Conservation (phyloP, 768 basidiomycete genomes). For the Phaeotremella skinneri region DNA sequence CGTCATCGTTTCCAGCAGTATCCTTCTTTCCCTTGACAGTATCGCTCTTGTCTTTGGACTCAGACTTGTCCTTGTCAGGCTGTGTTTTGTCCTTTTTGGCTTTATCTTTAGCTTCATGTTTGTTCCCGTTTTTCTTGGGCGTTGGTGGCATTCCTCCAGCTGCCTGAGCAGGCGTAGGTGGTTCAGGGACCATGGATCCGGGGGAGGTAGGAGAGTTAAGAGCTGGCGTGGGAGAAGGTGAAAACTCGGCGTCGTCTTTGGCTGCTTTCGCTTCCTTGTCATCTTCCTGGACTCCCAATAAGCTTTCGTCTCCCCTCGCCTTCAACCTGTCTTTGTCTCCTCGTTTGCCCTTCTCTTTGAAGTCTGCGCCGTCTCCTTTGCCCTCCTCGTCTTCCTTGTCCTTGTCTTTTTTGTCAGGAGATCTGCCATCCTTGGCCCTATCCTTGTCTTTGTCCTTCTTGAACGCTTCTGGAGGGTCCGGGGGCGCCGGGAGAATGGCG, state of each 20-base stretch:
- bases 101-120: too few species aligned
- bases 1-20: slow-evolving; percentile 9
- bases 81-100: background rate
- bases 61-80: background rate
- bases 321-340: background rate
- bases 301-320: too few species aligned
- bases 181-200: slow-evolving; percentile 30
- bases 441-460: slow-evolving; percentile 8
- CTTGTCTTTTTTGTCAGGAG: background rate
- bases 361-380: background rate
- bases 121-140: slow-evolving; percentile 7
- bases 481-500: slow-evolving; percentile 37
- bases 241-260: slow-evolving; percentile 2
- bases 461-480: slow-evolving; percentile 12
- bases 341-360: background rate
- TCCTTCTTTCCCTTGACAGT: background rate
- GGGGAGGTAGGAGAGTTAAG: slow-evolving; percentile 21
- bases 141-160: slow-evolving; percentile 1
- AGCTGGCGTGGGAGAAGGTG: too few species aligned
- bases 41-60: slow-evolving; percentile 5
- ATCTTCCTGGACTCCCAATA: too few species aligned
- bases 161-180: slow-evolving; percentile 21
- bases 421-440: background rate
- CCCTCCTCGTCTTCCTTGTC: background rate
- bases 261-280: slow-evolving; percentile 8